Conservation (phyloP, 208 protist species). For the Porcisia hertigi region DNA sequence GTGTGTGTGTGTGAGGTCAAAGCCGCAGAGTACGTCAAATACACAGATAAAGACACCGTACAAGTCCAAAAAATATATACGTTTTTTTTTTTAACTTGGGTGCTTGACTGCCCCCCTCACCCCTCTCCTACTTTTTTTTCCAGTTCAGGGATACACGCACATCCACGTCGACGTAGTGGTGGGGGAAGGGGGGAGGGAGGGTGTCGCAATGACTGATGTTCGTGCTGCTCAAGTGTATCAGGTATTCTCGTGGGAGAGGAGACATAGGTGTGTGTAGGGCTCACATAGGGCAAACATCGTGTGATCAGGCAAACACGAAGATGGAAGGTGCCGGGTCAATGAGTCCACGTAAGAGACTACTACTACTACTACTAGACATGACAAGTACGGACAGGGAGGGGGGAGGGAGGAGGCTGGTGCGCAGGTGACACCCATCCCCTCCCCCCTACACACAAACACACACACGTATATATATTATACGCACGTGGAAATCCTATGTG, state of each 20-base stretch:
- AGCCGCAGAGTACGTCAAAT: neutral
- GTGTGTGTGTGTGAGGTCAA: conserved; percentile 5
- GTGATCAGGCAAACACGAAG: neutral
- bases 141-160: too few relatives aligned
- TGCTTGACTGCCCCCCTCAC: too few relatives aligned
- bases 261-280: too few relatives aligned
- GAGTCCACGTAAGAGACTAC: neutral
- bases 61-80: too few relatives aligned
- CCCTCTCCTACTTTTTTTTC: too few relatives aligned
- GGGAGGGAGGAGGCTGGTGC: neutral
- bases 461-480: neutral
- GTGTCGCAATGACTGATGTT: too few relatives aligned
- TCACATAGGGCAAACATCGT: neutral
- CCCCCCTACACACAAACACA: neutral
- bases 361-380: conserved; percentile 5
- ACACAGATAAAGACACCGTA: too few relatives aligned
- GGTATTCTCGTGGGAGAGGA: too few relatives aligned
- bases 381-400: neutral
- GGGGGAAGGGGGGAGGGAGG: neutral
- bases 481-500: neutral
- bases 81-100: too few relatives aligned
- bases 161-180: too few relatives aligned
- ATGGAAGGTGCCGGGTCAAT: neutral
- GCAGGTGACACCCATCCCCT: neutral
- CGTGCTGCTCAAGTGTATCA: too few relatives aligned